Base-by-base conservation (phyloP, 768 basidiomycete species). In the Tylopilus subfusipes region DNA sequence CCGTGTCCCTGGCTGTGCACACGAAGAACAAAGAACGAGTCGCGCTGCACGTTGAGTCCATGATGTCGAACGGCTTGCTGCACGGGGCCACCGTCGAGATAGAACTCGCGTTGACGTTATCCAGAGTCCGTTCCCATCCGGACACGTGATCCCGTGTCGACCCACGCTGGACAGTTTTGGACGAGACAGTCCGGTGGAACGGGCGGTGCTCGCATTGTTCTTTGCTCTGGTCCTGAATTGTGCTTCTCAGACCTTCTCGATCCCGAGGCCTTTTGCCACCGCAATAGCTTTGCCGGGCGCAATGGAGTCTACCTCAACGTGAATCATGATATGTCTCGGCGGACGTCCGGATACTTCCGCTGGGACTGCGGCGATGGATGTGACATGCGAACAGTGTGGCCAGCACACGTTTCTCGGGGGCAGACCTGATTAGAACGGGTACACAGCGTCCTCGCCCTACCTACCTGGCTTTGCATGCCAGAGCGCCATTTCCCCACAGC, bases 371-470 rank as follows among this genome's bases (percentile, higher is more conserved):
- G 34, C 10, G 18, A 48, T 24, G 38, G 31, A 47, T n/a, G 18
- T 45, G 36, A 42, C 46, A 30, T 53, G 55, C 31, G 24, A 39
- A 31, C 27, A 53, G 44, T 51, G 52, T 31, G 34, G 51, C 53
- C 21, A 42, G 24, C 48, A 58, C 64, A 61, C 64, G 63, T 65
- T 59, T 18, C 54, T 57, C 53, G 56, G 60, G 16, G n/a, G 46
- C 53, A 59, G 38, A 50, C 34, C 24, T 11, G 16, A 40, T 14
- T 16, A 21, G 25, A 39, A 39, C 25, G n/a, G 36, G 22, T 27
- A 18, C 11, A 38, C 24, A 16, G 33, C 29, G 31, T 27, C 22
- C 40, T 21, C 4, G 38, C n/a, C 45, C 36, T 24, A 21, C n/a
- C n/a, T n/a, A 10, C 47, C 27, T 40, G 16, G 42, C 21, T 25